A percentile compares a stretch with the other conserved stretches of the same genome.
These are phyloP conservation scores for Austroboletus eburneus DNA, from an alignment of 768 basidiomycete genomes.

Conservation along the genomic window DNA sequence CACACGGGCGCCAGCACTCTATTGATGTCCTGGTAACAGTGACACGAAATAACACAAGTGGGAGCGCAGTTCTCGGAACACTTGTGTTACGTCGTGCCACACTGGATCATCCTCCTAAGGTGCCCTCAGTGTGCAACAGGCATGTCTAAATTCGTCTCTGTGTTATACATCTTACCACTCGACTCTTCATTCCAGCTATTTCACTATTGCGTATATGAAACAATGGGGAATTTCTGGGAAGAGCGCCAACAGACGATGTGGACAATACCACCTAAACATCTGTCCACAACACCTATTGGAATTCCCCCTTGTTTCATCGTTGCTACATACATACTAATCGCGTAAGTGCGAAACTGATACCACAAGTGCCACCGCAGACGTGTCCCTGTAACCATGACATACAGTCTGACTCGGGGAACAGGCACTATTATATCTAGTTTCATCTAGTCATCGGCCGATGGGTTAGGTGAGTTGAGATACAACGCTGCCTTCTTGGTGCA, in stretches of 20 bases:
- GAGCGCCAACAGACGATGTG: no score
- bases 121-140: background rate
- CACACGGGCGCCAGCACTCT: no score
- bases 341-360: background rate
- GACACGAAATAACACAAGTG: constrained; percentile 29
- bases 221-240: no score
- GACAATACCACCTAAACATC: no score
- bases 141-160: background rate
- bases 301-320: no score
- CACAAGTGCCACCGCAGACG: background rate
- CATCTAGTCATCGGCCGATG: no score
- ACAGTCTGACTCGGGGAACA: background rate
- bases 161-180: background rate
- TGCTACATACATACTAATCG: no score
- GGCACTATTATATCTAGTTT: no score
- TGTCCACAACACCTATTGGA: no score
- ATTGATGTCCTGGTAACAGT: no score
- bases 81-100: constrained; percentile 28
- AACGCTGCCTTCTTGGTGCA: no score
- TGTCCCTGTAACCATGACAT: background rate
- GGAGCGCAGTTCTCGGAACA: constrained; percentile 48
- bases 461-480: no score
- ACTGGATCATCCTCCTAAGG: background rate
- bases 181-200: constrained; percentile 10
- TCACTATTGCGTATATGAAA: background rate